phyloP scores from a whole-genome alignment of 371 early-diverging fungal genomes.

The Dichotomocladium elegans region DNA sequence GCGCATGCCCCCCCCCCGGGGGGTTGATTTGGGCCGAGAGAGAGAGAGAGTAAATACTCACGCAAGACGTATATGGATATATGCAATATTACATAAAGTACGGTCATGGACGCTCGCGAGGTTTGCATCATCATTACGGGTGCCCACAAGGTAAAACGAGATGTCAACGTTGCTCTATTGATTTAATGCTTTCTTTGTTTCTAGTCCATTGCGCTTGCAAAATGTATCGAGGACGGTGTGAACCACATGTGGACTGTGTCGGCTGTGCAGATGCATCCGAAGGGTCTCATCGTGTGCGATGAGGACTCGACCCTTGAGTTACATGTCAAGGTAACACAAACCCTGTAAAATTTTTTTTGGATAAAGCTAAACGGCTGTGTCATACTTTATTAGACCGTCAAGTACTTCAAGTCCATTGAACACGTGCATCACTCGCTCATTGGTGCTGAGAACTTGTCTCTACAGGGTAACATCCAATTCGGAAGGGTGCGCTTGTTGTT shows the following conservation, averaged over 20 bases:
- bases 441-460: constrained; percentile 75
- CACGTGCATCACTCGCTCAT: constrained; percentile 81
- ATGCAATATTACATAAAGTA: constrained; percentile 50
- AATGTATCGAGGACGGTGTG: constrained; percentile 83
- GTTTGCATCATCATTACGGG: constrained; percentile 85
- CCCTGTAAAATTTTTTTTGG: constrained; percentile 1
- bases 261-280: constrained; percentile 83
- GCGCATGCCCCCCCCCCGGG: too few species aligned
- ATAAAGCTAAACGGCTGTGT: too few species aligned
- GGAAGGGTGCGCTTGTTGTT: too few species aligned
- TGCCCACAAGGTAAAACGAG: constrained; percentile 79
- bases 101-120: constrained; percentile 85
- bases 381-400: constrained; percentile 70
- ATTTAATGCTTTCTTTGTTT: neutral
- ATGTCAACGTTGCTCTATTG: too few species aligned
- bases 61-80: too few species aligned
- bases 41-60: too few species aligned
- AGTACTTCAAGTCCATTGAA: constrained; percentile 87
- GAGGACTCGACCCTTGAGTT: constrained; percentile 88
- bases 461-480: constrained; percentile 38
- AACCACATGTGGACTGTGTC: constrained; percentile 94
- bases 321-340: constrained; percentile 72
- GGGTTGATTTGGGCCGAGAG: neutral
- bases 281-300: constrained; percentile 86
- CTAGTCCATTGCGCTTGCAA: constrained; percentile 65